Conservation (phyloP, 2,329 filamentous ascomycete genomes). For the Saccharata proteae region DNA sequence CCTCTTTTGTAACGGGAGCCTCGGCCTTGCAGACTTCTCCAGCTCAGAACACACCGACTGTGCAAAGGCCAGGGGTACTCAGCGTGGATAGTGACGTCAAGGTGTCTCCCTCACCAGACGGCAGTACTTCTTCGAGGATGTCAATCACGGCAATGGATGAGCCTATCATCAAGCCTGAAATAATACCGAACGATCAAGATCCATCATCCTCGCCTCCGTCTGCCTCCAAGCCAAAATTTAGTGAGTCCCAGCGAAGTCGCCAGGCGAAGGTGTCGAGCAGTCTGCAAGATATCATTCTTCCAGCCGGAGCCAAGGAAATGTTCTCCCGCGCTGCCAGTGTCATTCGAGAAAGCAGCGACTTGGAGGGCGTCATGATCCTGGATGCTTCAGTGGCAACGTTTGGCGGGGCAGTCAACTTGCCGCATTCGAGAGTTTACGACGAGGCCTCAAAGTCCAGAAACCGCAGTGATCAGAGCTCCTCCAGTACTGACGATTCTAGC, state of each 20-base stretch:
- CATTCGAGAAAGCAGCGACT: slow-evolving; percentile 26
- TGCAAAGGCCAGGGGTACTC: too few relatives aligned
- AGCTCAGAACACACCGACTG: neutral
- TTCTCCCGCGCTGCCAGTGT: slow-evolving; percentile 26
- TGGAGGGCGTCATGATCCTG: slow-evolving; percentile 25
- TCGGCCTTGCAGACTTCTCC: neutral
- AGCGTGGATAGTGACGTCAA: too few relatives aligned
- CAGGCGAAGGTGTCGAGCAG: neutral
- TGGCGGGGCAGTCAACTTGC: slow-evolving; percentile 10
- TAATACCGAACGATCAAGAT: too few relatives aligned
- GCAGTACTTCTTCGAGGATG: too few relatives aligned
- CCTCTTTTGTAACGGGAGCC: slow-evolving; percentile 14
- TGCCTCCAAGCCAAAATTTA: neutral
- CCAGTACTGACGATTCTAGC: neutral
- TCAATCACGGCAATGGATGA: too few relatives aligned
- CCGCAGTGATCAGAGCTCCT: too few relatives aligned
- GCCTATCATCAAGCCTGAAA: too few relatives aligned
- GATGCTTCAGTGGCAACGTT: slow-evolving; percentile 27
- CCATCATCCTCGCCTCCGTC: too few relatives aligned
- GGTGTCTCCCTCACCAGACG: too few relatives aligned
- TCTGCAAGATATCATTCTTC: slow-evolving; percentile 9
- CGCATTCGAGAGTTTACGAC: neutral
- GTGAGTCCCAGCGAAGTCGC: too few relatives aligned
- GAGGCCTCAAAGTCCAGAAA: neutral
- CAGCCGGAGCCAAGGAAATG: slow-evolving; percentile 11